phyloP scores from a whole-genome alignment of 208 protist species.

The Wallacemonas sp. region DNA sequence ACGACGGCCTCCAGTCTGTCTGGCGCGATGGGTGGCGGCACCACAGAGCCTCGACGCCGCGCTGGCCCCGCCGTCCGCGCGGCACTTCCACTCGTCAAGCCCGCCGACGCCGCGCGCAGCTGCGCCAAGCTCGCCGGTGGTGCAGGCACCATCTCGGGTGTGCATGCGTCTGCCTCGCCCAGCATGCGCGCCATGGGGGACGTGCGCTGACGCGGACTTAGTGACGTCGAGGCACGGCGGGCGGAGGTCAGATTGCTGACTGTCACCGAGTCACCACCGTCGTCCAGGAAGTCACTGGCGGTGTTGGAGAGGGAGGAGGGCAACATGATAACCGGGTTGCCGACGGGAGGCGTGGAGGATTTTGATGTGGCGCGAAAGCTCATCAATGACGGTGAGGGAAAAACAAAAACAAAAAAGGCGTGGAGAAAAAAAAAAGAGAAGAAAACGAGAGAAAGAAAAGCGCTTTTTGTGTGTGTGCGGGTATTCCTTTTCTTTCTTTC shows the following conservation, averaged over 20 bases:
- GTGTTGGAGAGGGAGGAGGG: constrained; percentile 1
- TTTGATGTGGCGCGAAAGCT: neutral
- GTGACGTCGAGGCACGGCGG: neutral
- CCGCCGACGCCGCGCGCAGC: neutral
- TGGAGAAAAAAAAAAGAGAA: constrained; percentile 9
- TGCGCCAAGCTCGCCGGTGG: constrained; percentile 3
- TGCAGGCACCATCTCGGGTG: neutral
- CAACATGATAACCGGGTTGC: neutral
- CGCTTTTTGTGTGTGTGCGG: no score
- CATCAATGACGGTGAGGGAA: neutral
- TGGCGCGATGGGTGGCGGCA: no score
- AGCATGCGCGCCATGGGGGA: neutral
- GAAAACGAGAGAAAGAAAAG: constrained; percentile 9
- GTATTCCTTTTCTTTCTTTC: neutral
- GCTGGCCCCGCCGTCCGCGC: no score
- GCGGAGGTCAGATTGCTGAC: constrained; percentile 13
- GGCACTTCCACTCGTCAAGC: no score
- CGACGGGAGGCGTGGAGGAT: neutral
- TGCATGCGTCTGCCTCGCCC: neutral
- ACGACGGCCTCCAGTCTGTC: no score
- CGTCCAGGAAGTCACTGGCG: constrained; percentile 10
- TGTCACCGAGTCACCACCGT: neutral
- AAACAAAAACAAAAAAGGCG: neutral
- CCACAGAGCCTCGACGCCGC: no score
- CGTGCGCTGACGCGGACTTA: neutral